These are phyloP conservation scores for Sarocladiaceae sp. DNA, from an alignment of 2,329 filamentous ascomycete genomes.

Conservation along the genomic window DNA sequence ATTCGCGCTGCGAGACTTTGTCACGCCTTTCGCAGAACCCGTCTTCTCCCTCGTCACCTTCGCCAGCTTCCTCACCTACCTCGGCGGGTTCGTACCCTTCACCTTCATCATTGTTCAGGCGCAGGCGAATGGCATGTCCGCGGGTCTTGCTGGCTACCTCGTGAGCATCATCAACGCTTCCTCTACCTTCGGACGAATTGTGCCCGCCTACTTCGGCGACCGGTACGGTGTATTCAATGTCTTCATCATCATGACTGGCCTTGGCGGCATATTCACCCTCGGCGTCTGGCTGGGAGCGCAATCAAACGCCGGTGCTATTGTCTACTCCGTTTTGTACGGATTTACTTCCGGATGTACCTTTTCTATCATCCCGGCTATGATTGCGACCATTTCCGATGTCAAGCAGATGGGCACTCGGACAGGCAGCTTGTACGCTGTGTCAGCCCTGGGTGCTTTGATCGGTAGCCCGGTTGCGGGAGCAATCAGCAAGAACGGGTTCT, in stretches of 20 bases:
- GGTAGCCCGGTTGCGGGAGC: conserved; percentile 5
- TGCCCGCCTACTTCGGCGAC: conserved; percentile 38
- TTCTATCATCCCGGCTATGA: conserved; percentile 27
- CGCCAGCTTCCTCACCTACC: conserved; percentile 20
- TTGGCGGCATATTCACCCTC: conserved; percentile 20
- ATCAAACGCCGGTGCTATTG: conserved; percentile 14
- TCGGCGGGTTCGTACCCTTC: conserved; percentile 24
- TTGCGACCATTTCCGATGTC: conserved; percentile 23
- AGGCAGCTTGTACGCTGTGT: conserved; percentile 13
- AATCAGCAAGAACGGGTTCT: conserved; percentile 5
- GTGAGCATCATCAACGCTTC: conserved; percentile 56
- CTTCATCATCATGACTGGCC: conserved; percentile 16
- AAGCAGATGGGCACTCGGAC: conserved; percentile 23
- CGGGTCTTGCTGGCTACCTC: conserved; percentile 44
- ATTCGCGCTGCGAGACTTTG: background rate
- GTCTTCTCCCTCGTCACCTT: conserved; percentile 13
- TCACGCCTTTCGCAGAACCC: background rate
- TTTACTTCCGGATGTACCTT: conserved; percentile 20
- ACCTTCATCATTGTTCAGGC: conserved; percentile 43
- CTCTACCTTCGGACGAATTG: conserved; percentile 45
- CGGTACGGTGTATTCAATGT: conserved; percentile 34
- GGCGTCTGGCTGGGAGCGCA: conserved; percentile 23
- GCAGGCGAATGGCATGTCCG: background rate
- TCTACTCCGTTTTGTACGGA: conserved; percentile 21
- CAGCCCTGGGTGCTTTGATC: background rate